These are phyloP conservation scores for Saccharomyces hybrid DNA, from an alignment of 1,139 yeast species.

Conservation along the genomic window DNA sequence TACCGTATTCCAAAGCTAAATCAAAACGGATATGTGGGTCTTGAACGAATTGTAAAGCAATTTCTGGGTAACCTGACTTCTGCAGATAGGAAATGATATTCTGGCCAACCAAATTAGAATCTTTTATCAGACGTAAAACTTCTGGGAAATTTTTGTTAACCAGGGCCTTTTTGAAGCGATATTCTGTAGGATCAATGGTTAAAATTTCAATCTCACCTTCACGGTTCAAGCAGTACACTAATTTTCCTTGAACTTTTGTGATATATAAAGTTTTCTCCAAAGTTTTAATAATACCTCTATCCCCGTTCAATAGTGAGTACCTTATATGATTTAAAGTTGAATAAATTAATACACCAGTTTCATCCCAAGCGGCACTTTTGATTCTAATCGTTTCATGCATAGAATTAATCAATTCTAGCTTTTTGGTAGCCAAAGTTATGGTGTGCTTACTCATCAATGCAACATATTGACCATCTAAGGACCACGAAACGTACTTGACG, in stretches of 20 bases:
- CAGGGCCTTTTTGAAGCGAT: slow-evolving; percentile 88
- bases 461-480: slow-evolving; percentile 76
- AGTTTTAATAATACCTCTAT: slow-evolving; percentile 88
- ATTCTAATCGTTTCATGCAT: slow-evolving; percentile 96
- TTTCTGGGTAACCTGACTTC: slow-evolving; percentile 90
- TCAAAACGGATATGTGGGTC: slow-evolving; percentile 96
- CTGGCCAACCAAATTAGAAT: slow-evolving; percentile 91
- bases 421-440: slow-evolving; percentile 76
- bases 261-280: slow-evolving; percentile 86
- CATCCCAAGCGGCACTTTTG: slow-evolving; percentile 98
- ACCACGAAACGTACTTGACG: slow-evolving; percentile 86
- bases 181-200: slow-evolving; percentile 90
- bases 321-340: slow-evolving; percentile 94
- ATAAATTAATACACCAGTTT: slow-evolving; percentile 80
- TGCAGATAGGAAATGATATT: slow-evolving; percentile 92
- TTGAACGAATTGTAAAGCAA: slow-evolving; percentile 90
- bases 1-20: slow-evolving; percentile 88
- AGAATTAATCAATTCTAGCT: slow-evolving; percentile 69
- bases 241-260: slow-evolving; percentile 59
- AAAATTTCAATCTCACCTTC: slow-evolving; percentile 75
- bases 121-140: slow-evolving; percentile 80
- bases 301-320: slow-evolving; percentile 89
- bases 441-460: slow-evolving; percentile 91
- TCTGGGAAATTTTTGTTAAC: slow-evolving; percentile 86
- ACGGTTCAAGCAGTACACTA: slow-evolving; percentile 76